Evolutionary conservation across 2,329 filamentous ascomycete species (phyloP), one percentile per base, ranked within the genome.

Genomic region (Verticillium klebahnii): DNA sequence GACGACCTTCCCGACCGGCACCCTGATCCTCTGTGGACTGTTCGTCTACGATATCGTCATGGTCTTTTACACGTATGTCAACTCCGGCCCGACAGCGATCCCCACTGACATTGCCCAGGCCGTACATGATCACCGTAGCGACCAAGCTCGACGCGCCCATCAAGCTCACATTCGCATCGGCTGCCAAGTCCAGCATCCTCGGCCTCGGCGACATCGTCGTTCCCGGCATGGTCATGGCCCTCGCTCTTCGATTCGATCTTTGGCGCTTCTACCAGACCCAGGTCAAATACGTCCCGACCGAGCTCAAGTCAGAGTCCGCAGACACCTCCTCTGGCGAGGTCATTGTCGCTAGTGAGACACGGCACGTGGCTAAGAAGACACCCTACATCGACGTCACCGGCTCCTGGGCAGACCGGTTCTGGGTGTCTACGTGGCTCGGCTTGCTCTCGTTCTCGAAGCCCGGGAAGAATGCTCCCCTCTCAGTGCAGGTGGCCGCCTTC

Each of bases 1-100:
- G 0, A 96, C 93, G 0, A 94, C 92, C 0, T 96, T 97, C 71
- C 78, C 84, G 60, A 97, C 91, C 0, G 92, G 92, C 0, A 90
- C 89, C 7, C 75, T 93, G 54, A 87, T 98, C 11, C 80, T 98
- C 1, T 78, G 81, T 11, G 91, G 89, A 0, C 80, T 98, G 1
- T 98, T 98, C 78, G 86, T 96, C 70, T 99, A 99, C 71, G 94
- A 99, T 72, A 94, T 99, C 57, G 88, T 95, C 74, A 93, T 94
- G 82, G 91, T 95, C 6, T 95, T 95, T 72, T 95, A 90, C 72
- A 93, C 90, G 78, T 88, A 72, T 75, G 85, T 80, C 25, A 15
- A 5, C 2, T 5, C 7, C 17, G 45, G 5, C 39, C 17, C 39
- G 11, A 5, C 11, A 50, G 29, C 15, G 68, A 73, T 65, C 74